Percentiles rank a stretch among this genome's conserved stretches.
These are phyloP conservation scores for Brasilioporus rufonigricans DNA, from an alignment of 768 basidiomycete species.

Conservation along the genomic window DNA sequence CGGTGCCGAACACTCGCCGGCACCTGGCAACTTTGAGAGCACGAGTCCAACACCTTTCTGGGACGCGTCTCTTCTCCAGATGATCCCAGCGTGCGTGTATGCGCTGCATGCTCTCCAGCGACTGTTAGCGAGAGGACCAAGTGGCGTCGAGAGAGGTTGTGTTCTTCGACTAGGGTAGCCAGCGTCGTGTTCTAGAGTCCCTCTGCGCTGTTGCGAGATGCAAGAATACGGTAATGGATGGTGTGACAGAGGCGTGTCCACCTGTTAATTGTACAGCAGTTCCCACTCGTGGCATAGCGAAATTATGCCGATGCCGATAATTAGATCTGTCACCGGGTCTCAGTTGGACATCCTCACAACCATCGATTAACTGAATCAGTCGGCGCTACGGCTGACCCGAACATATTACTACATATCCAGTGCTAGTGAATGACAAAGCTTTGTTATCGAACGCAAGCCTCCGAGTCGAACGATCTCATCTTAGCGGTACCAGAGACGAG, in stretches of 20 bases:
- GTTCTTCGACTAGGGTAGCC: background rate
- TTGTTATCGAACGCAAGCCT: background rate
- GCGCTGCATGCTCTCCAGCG: background rate
- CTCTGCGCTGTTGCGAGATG: background rate
- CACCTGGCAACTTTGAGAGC: background rate
- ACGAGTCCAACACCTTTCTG: background rate
- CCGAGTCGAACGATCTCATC: background rate
- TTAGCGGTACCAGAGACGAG: background rate
- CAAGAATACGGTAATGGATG: conserved; percentile 7
- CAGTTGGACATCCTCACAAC: conserved; percentile 9
- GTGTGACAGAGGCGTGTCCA: conserved; percentile 13
- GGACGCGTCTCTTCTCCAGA: background rate
- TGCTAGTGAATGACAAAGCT: background rate
- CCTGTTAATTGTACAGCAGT: conserved; percentile 10
- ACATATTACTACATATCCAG: background rate
- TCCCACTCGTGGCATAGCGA: conserved; percentile 22
- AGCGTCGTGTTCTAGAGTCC: background rate
- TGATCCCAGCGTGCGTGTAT: background rate
- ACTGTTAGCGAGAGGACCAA: background rate
- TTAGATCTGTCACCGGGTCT: conserved; percentile 11
- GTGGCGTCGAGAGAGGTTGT: background rate
- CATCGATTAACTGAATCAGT: conserved; percentile 20
- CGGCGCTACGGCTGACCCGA: background rate
- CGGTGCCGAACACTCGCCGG: conserved; percentile 2
- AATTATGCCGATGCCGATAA: conserved; percentile 11